These are phyloP conservation scores for Heimioporus retisporus DNA, from an alignment of 1,284 basidiomycete species.

Conservation along the genomic window DNA sequence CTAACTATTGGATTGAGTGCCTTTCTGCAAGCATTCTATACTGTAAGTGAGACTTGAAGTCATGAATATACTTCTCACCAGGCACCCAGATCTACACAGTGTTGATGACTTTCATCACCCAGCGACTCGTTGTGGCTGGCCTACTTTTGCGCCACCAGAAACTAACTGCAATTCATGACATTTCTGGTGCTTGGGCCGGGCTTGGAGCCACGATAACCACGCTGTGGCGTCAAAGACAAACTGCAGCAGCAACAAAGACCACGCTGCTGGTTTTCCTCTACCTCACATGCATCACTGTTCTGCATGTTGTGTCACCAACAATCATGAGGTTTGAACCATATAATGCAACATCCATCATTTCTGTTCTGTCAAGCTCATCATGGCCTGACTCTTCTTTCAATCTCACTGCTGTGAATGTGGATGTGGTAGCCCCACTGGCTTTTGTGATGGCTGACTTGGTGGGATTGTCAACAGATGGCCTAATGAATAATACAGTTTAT, in stretches of 20 bases:
- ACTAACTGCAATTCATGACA: no score
- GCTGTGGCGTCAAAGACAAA: slow-evolving; percentile 14
- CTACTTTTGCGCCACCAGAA: no score
- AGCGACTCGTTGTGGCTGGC: no score
- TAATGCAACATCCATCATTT: no score
- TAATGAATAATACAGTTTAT: not conserved
- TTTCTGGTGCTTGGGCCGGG: no score
- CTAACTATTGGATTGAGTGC: slow-evolving; percentile 15
- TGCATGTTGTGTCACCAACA: slow-evolving; percentile 11
- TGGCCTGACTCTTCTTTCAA: slow-evolving; percentile 7
- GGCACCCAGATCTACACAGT: no score
- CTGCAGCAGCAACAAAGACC: not conserved
- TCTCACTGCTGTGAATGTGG: not conserved
- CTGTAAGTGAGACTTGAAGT: slow-evolving; percentile 11
- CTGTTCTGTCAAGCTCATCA: not conserved
- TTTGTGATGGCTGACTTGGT: not conserved
- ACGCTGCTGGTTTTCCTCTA: slow-evolving; percentile 6
- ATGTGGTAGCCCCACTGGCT: not conserved
- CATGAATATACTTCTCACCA: no score
- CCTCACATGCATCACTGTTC: slow-evolving; percentile 1
- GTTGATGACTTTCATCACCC: no score
- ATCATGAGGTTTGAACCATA: slow-evolving; percentile 11
- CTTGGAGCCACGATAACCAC: not conserved
- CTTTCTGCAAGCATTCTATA: slow-evolving; percentile 19
- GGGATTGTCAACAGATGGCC: not conserved